phyloP scores from a whole-genome alignment of 2,329 filamentous ascomycete species.

The Nemania sp. region DNA sequence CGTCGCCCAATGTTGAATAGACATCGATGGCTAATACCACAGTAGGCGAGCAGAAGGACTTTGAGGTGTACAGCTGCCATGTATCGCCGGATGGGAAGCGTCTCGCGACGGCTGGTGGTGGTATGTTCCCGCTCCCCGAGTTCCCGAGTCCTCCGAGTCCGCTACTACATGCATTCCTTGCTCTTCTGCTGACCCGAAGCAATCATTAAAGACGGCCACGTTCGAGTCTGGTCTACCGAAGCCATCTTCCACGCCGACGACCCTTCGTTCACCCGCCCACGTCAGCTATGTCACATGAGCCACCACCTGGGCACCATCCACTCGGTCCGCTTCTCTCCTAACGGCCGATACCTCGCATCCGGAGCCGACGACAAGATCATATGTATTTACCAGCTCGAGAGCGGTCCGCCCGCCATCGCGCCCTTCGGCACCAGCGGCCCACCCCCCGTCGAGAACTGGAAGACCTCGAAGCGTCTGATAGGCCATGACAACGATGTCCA shows the following conservation, averaged over 20 bases:
- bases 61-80: constrained; percentile 98
- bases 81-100: constrained; percentile 92
- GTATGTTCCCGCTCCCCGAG: constrained; percentile 52
- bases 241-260: constrained; percentile 83
- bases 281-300: constrained; percentile 96
- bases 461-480: constrained; percentile 88
- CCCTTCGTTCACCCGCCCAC: constrained; percentile 73
- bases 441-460: constrained; percentile 96
- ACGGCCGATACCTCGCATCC: constrained; percentile 92
- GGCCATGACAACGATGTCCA: constrained; percentile 99
- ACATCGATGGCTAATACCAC: constrained; percentile 16
- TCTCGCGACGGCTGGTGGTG: constrained; percentile 91
- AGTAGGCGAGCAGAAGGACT: constrained; percentile 91
- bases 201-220: constrained; percentile 77
- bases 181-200: constrained; percentile 18
- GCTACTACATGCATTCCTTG: neutral
- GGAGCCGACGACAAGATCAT: constrained; percentile 99
- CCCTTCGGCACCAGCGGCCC: constrained; percentile 83
- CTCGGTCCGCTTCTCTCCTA: constrained; percentile 94
- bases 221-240: constrained; percentile 97
- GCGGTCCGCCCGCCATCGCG: constrained; percentile 74
- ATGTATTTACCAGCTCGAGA: constrained; percentile 91
- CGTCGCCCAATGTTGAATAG: neutral
- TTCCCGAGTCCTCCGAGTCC: neutral
- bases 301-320: constrained; percentile 98